Evolutionary conservation across 225 moss, liverwort and hornwort species (phyloP).

Genomic region (Sphagnum contortum): DNA sequence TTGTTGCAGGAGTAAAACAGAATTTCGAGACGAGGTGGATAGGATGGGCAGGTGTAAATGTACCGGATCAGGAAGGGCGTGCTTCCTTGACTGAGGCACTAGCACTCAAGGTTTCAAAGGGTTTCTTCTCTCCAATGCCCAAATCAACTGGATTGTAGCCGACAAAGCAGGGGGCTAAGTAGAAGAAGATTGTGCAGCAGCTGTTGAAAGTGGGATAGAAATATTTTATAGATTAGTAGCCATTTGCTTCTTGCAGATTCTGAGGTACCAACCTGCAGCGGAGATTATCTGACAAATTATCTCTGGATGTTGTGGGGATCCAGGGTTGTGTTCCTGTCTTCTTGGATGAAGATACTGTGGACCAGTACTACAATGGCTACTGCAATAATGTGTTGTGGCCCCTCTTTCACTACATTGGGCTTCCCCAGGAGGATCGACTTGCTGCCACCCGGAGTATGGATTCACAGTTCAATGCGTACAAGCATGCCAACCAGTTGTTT

Average conservation of each 20-base stretch:
- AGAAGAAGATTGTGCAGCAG: too few relatives aligned
- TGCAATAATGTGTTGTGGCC: conserved; percentile 87
- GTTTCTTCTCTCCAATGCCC: too few relatives aligned
- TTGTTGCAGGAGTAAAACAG: conserved; percentile 46
- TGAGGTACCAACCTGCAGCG: too few relatives aligned
- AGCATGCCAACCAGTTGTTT: conserved; percentile 61
- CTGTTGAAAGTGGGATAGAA: too few relatives aligned
- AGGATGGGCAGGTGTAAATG: conserved; percentile 79
- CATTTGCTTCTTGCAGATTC: too few relatives aligned
- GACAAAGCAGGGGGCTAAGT: too few relatives aligned
- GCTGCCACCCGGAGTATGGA: conserved; percentile 74
- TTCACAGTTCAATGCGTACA: conserved; percentile 65
- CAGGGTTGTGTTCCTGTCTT: conserved; percentile 85
- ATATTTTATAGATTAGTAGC: too few relatives aligned
- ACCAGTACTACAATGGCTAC: conserved; percentile 85
- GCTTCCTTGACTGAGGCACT: conserved; percentile 41
- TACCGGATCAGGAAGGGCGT: conserved; percentile 48
- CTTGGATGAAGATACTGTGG: conserved; percentile 57
- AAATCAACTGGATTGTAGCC: neutral
- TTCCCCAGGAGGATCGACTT: conserved; percentile 68
- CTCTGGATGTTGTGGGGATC: conserved; percentile 3
- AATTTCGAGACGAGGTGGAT: conserved; percentile 76
- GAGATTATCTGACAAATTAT: too few relatives aligned
- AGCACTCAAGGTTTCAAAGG: conserved; percentile 27
- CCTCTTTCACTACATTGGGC: conserved; percentile 81